These are phyloP conservation scores for Sporothrix protearum DNA, from an alignment of 2,329 filamentous ascomycete species.

Conservation along the genomic window DNA sequence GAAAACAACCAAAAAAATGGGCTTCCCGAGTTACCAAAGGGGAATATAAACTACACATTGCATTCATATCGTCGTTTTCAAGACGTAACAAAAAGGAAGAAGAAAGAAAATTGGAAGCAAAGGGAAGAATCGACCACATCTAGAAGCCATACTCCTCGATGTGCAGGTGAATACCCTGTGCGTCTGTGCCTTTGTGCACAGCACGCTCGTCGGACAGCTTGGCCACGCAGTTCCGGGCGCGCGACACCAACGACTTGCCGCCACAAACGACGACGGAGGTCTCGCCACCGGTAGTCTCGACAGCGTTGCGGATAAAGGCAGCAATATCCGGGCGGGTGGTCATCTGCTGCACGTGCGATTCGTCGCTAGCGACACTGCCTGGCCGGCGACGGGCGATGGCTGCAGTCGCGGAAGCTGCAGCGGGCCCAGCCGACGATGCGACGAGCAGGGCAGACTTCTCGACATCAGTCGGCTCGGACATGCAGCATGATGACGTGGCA, in stretches of 20 bases:
- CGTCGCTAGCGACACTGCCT: constrained; percentile 33
- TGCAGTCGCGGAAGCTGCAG: neutral
- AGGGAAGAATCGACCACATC: neutral
- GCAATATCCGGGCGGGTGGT: constrained; percentile 50
- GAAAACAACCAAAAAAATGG: neutral
- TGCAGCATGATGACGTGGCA: constrained; percentile 14
- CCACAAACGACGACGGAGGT: constrained; percentile 60
- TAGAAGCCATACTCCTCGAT: constrained; percentile 54
- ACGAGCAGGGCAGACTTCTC: constrained; percentile 30
- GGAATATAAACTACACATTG: constrained; percentile 9
- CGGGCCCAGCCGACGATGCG: neutral
- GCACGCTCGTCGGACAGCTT: constrained; percentile 57
- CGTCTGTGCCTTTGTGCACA: constrained; percentile 62
- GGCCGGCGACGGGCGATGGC: constrained; percentile 4
- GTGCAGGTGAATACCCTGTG: constrained; percentile 59
- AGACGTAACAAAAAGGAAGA: neutral
- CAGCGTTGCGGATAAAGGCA: constrained; percentile 49
- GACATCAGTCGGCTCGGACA: constrained; percentile 29
- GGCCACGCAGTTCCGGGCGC: constrained; percentile 54
- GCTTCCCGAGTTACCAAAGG: neutral
- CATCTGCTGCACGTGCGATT: constrained; percentile 46
- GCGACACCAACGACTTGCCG: constrained; percentile 52
- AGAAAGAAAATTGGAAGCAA: neutral
- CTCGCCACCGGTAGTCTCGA: constrained; percentile 58
- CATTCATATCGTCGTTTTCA: constrained; percentile 9